Base-by-base conservation (phyloP, 2,329 filamentous ascomycete species). In the Talaromyces verruculosus region DNA sequence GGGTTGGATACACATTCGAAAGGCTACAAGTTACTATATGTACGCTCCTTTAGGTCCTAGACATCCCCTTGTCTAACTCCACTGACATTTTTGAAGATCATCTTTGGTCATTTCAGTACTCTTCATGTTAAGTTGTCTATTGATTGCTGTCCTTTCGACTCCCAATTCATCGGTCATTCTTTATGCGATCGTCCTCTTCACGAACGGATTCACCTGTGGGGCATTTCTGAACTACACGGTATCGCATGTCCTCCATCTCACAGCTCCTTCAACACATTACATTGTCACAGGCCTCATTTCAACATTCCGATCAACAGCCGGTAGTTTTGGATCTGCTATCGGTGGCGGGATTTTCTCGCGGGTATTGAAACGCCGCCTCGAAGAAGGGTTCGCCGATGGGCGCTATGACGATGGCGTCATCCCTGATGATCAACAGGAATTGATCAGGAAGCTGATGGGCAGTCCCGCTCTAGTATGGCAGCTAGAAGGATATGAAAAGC, bases 201-300 rank as follows among this genome's bases (percentile, higher is more conserved):
- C 84, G 55, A 93, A 93, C 73, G 92, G 92, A 0, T 81, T 93
- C 51, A 84, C 85, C 68, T 90, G 89, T 0, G 92, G 92, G 13
- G 88, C 90, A 0, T 83, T 86, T 5, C 80, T 94, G 65, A 95
- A 94, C 76, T 96, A 96, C 77, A 91, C 89, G 0, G 84, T 96
- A 2, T 91, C 91, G 0, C 92, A 96, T 72, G 76, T 93, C 5
- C 83, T 96, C 4, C 90, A 95, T 74, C 82, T 94, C 5, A 90
- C 89, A 0, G 80, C 82, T 0, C 82, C 85, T 0, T 83, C 86
- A 6, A 87, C 88, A 0, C 90, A 93, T 71, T 92, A 91, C 72
- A 87, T 95, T 60, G 87, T 90, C 2, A 92, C 89, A 0, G 90
- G 91, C 13, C 81, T 96, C 49, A 78, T 94, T 3, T 87, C 89